These are phyloP conservation scores for Aspergillus ostianus DNA, from an alignment of 495 filamentous ascomycete species.

Conservation along the genomic window DNA sequence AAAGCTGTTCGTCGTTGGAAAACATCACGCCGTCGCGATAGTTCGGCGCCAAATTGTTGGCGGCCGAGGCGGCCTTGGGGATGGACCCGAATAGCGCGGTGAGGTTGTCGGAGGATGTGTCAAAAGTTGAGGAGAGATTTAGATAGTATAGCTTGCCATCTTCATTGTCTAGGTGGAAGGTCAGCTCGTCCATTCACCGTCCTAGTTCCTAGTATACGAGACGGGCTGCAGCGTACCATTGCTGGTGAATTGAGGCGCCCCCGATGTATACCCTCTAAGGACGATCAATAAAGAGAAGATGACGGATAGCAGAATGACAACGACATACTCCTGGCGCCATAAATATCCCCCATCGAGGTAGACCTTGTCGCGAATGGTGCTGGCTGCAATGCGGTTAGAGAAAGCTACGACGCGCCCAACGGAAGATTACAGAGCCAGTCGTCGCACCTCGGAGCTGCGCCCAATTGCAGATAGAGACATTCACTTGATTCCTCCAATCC, in stretches of 20 bases:
- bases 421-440: background rate
- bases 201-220: background rate
- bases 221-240: background rate
- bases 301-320: conserved; percentile 1
- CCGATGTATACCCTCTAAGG: background rate
- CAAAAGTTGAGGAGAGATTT: conserved; percentile 60
- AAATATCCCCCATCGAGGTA: conserved; percentile 67
- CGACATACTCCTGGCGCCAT: conserved; percentile 41
- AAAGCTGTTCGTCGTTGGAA: conserved; percentile 61
- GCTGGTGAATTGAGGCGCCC: background rate
- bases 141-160: conserved; percentile 51
- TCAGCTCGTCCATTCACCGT: background rate
- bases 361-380: conserved; percentile 61
- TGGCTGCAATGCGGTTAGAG: conserved; percentile 38
- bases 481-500: conserved; percentile 34
- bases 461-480: conserved; percentile 60
- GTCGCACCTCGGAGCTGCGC: conserved; percentile 45
- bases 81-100: conserved; percentile 47
- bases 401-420: background rate
- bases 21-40: conserved; percentile 65
- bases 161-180: conserved; percentile 27
- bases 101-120: conserved; percentile 48
- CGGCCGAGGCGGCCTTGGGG: conserved; percentile 42
- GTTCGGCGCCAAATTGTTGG: conserved; percentile 57
- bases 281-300: background rate